Evolutionary conservation across 2,329 filamentous ascomycete species (phyloP).

Genomic region (Calonectria pseudoreteaudii): DNA sequence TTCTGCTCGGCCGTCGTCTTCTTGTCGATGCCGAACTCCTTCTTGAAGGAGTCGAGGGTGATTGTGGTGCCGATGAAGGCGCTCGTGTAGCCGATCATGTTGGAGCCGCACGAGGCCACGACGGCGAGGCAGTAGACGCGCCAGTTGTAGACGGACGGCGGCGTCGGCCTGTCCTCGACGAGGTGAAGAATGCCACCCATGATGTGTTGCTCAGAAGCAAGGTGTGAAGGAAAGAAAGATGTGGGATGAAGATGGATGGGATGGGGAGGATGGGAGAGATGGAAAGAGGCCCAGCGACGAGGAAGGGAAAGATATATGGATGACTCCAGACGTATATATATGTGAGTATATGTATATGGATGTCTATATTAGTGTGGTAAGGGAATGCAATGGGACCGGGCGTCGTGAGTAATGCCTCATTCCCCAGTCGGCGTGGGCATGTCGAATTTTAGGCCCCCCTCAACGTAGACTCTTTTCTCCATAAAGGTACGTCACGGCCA

Average conservation of each 20-base stretch:
- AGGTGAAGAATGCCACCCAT: slow-evolving; percentile 48
- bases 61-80: slow-evolving; percentile 78
- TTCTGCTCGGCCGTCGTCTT: slow-evolving; percentile 57
- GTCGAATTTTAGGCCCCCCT: slow-evolving; percentile 9
- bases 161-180: slow-evolving; percentile 51
- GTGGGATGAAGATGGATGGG: neutral
- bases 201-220: neutral
- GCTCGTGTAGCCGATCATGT: slow-evolving; percentile 57
- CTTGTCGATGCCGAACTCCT: slow-evolving; percentile 67
- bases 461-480: slow-evolving; percentile 1
- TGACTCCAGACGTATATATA: neutral
- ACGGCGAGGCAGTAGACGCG: slow-evolving; percentile 48
- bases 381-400: neutral
- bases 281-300: neutral
- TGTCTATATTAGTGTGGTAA: neutral
- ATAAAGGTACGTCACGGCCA: slow-evolving; percentile 18
- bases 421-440: slow-evolving; percentile 23
- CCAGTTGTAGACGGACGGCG: slow-evolving; percentile 52
- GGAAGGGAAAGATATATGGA: neutral
- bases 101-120: slow-evolving; percentile 53
- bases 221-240: neutral
- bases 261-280: neutral
- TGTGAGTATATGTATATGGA: neutral
- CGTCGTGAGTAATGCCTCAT: slow-evolving; percentile 18
- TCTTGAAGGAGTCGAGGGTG: slow-evolving; percentile 69